Conservation (phyloP, 2,329 filamentous ascomycete genomes). For the Aureobasidium musti region DNA sequence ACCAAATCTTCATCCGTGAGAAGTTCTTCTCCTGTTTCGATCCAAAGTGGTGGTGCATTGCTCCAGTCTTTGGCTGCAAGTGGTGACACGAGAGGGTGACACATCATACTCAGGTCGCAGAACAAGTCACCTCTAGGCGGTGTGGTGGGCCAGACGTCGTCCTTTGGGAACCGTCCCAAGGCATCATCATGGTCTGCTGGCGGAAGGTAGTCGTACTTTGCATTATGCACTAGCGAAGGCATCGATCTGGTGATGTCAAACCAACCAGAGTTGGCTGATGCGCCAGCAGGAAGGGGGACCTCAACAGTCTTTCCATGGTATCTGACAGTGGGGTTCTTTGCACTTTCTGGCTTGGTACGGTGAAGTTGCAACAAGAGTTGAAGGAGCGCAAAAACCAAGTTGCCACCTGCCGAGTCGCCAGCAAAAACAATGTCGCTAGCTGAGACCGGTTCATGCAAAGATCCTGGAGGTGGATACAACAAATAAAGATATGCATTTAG, state of each 20-base stretch:
- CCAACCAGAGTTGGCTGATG: conserved; percentile 68
- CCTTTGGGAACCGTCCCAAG: conserved; percentile 48
- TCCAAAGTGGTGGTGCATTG: conserved; percentile 65
- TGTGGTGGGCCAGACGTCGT: conserved; percentile 51
- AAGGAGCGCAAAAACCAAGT: conserved; percentile 65
- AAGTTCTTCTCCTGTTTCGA: conserved; percentile 71
- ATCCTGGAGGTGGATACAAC: conserved; percentile 68
- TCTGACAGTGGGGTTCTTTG: conserved; percentile 50
- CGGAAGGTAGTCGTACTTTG: conserved; percentile 65
- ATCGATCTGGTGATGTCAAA: conserved; percentile 67
- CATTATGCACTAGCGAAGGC: conserved; percentile 57
- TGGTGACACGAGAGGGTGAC: conserved; percentile 69
- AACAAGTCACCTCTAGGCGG: conserved; percentile 53
- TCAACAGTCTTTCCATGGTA: conserved; percentile 63
- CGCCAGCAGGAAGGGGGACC: conserved; percentile 67
- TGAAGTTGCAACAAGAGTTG: conserved; percentile 68
- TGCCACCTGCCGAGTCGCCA: conserved; percentile 76
- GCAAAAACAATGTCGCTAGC: conserved; percentile 68
- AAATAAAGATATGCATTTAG: conserved; percentile 71
- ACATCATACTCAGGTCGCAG: conserved; percentile 47
- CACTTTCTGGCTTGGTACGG: conserved; percentile 44
- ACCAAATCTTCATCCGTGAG: conserved; percentile 67
- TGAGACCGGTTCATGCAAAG: conserved; percentile 66
- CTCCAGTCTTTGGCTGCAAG: conserved; percentile 61
- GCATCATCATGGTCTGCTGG: conserved; percentile 44